A percentile compares a stretch with the other conserved stretches of the same genome.
phyloP scores from a whole-genome alignment of 176 grass and related monocot species.

The Zea luxurians region DNA sequence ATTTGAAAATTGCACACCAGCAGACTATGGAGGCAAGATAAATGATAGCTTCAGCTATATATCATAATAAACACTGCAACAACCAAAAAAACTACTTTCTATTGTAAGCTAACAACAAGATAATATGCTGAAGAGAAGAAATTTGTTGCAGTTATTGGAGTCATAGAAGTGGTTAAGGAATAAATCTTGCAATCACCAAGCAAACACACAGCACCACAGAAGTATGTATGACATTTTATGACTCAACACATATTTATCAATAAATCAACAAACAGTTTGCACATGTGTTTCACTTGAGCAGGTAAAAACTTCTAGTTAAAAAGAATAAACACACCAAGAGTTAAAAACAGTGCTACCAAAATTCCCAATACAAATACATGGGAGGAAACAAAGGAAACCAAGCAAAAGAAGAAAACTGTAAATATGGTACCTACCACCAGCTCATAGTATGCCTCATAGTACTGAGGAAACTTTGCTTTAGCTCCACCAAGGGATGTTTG shows the following conservation, averaged over 20 bases:
- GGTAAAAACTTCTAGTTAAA: constrained; percentile 15
- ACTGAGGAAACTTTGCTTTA: constrained; percentile 88
- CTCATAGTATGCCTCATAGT: constrained; percentile 91
- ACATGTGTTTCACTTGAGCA: neutral
- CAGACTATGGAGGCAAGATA: constrained; percentile 49
- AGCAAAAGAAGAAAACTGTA: constrained; percentile 6
- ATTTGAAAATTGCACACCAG: constrained; percentile 76
- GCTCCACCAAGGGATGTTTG: constrained; percentile 90
- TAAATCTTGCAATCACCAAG: constrained; percentile 17
- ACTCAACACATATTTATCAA: neutral
- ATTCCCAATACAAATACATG: neutral
- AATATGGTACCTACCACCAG: constrained; percentile 72
- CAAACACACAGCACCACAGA: neutral
- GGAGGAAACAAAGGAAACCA: constrained; percentile 17
- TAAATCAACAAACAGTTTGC: neutral
- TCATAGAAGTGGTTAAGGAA: constrained; percentile 20
- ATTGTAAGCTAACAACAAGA: constrained; percentile 11
- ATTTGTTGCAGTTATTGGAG: constrained; percentile 10
- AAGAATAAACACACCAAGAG: neutral
- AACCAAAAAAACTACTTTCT: constrained; percentile 10
- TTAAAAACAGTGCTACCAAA: neutral
- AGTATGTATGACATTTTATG: neutral
- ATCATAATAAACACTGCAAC: constrained; percentile 9
- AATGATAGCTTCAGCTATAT: constrained; percentile 39
- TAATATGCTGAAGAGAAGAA: constrained; percentile 17